Percentiles rank a stretch among this genome's conserved stretches.
Evolutionary conservation across 345 rosid genomes (phyloP).

Genomic region (Camelina hispida): DNA sequence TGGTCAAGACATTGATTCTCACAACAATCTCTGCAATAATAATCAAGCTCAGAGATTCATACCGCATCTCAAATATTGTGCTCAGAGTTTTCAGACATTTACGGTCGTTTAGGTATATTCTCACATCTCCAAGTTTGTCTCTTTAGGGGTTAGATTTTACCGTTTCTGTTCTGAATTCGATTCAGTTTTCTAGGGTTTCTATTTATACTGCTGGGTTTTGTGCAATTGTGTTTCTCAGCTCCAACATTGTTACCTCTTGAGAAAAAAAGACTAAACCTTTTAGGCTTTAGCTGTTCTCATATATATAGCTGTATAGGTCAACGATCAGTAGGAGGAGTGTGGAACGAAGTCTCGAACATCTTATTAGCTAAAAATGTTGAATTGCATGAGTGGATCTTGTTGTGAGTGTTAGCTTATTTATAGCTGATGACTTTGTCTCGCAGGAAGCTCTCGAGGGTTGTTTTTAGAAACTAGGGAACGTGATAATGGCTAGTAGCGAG

Average conservation of each 20-base stretch:
- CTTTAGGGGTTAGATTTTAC: background rate
- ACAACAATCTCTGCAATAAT: conserved; percentile 13
- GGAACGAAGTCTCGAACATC: background rate
- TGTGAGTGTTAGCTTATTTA: conserved; percentile 19
- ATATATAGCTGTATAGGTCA: conserved; percentile 30
- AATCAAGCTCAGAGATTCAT: conserved; percentile 20
- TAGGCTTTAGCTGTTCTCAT: conserved; percentile 3
- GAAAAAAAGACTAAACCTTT: conserved; percentile 28
- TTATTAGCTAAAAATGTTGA: conserved; percentile 12
- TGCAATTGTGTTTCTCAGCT: background rate
- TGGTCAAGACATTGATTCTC: conserved; percentile 30
- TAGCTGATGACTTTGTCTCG: conserved; percentile 32
- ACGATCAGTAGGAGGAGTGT: conserved; percentile 18
- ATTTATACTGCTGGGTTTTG: conserved; percentile 3
- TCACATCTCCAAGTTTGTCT: conserved; percentile 25
- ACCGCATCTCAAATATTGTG: conserved; percentile 8
- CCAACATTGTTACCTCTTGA: conserved; percentile 32
- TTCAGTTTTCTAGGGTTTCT: conserved; percentile 17
- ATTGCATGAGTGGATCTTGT: conserved; percentile 32
- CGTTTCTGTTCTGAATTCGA: conserved; percentile 18
- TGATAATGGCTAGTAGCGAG: conserved; percentile 71
- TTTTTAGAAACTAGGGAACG: conserved; percentile 35
- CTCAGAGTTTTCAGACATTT: conserved; percentile 2
- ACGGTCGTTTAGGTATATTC: background rate
- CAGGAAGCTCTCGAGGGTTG: conserved; percentile 56